A percentile compares a stretch with the other conserved stretches of the same genome.
Conservation (phyloP, 768 basidiomycete genomes). For the Amanita molliuscula region DNA sequence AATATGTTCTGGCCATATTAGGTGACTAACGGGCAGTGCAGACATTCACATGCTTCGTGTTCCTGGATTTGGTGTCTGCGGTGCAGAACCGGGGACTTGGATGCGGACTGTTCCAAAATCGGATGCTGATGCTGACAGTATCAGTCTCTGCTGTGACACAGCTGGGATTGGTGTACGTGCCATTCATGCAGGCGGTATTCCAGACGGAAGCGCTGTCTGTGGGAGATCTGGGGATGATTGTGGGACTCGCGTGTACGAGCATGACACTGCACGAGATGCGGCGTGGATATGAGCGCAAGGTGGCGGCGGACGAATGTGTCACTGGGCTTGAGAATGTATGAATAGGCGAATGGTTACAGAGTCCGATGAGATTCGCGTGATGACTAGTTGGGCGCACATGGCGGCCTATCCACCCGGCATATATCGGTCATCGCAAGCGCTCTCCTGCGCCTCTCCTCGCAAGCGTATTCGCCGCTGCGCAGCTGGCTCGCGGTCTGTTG, state of each 20-base stretch:
- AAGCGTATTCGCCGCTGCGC: no score
- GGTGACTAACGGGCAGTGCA: constrained; percentile 19
- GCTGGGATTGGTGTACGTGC: constrained; percentile 81
- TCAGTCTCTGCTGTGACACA: constrained; percentile 79
- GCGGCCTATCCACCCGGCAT: background rate
- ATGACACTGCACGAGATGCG: constrained; percentile 69
- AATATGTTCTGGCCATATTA: constrained; percentile 3
- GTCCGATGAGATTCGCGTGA: background rate
- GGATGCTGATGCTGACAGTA: constrained; percentile 84
- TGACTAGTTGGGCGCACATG: no score
- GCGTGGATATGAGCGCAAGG: constrained; percentile 61
- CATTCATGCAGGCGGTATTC: constrained; percentile 86
- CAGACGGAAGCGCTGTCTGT: constrained; percentile 76
- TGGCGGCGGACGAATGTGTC: background rate
- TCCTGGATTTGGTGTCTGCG: constrained; percentile 93
- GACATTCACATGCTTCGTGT: constrained; percentile 97
- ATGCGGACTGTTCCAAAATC: constrained; percentile 76
- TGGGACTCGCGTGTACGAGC: constrained; percentile 57
- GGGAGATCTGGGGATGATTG: constrained; percentile 60
- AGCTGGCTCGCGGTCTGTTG: no score
- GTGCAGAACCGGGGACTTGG: constrained; percentile 89
- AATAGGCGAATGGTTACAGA: no score
- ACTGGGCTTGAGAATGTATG: constrained; percentile 5
- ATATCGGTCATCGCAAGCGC: background rate
- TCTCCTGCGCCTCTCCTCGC: background rate